Percentiles rank a stretch among this genome's conserved stretches.
Conservation (phyloP, 2,329 filamentous ascomycete species). For the Torrubiella hemipterigena region DNA sequence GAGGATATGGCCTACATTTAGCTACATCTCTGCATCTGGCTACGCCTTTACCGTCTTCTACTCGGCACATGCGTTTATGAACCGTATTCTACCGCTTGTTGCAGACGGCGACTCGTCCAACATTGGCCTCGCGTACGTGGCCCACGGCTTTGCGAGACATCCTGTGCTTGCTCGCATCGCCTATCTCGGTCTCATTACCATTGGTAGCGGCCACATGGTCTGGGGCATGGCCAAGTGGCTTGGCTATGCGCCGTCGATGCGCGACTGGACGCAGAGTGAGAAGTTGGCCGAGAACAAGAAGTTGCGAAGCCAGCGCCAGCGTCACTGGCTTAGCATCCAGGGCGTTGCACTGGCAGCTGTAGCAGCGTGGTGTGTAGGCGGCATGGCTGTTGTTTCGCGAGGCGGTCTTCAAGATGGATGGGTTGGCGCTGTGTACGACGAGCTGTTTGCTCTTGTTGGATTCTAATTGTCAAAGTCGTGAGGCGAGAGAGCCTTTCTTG, state of each 20-base stretch:
- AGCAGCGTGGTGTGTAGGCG: conserved; percentile 69
- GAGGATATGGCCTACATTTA: conserved; percentile 58
- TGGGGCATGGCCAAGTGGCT: conserved; percentile 84
- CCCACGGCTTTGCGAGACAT: conserved; percentile 71
- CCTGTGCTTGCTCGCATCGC: conserved; percentile 53
- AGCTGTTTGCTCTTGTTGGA: conserved; percentile 32
- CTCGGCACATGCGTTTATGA: conserved; percentile 60
- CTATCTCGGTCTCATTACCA: conserved; percentile 55
- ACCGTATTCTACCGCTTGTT: conserved; percentile 61
- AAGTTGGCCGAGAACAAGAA: conserved; percentile 33
- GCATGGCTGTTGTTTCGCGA: conserved; percentile 64
- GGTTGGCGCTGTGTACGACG: conserved; percentile 71
- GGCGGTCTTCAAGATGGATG: conserved; percentile 62
- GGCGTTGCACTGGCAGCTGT: conserved; percentile 44
- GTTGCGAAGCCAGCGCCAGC: conserved; percentile 42
- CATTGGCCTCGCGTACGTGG: conserved; percentile 71
- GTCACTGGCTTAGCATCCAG: conserved; percentile 63
- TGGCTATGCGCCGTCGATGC: conserved; percentile 46
- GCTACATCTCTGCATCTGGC: conserved; percentile 58
- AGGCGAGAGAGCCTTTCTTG: no score
- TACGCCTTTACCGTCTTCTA: conserved; percentile 58
- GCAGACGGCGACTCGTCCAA: conserved; percentile 80
- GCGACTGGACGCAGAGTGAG: conserved; percentile 31
- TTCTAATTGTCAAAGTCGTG: no score
- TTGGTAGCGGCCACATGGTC: conserved; percentile 65